These are phyloP conservation scores for Xylaria longipes DNA, from an alignment of 495 filamentous ascomycete species.

Conservation along the genomic window DNA sequence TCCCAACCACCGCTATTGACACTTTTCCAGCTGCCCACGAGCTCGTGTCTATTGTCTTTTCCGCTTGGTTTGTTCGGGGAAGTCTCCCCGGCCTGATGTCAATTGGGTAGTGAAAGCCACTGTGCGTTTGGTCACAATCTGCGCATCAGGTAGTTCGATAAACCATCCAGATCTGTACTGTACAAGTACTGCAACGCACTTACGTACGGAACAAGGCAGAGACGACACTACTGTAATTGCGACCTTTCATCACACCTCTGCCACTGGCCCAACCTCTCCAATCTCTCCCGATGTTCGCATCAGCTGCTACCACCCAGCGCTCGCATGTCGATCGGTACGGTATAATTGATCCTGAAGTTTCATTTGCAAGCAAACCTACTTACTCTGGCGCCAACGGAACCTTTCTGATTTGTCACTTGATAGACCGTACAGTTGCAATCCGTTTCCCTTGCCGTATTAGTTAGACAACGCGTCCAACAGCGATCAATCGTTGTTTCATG, in stretches of 20 bases:
- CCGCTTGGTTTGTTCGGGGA: conserved; percentile 10
- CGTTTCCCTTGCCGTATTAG: background rate
- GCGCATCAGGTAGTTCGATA: background rate
- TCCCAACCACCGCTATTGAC: conserved; percentile 8
- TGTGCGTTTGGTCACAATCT: background rate
- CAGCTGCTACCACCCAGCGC: background rate
- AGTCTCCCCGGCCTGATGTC: background rate
- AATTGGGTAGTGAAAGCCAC: background rate
- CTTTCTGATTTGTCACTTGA: conserved; percentile 13
- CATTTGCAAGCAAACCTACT: conserved; percentile 10
- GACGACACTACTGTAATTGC: background rate
- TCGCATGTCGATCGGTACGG: conserved; percentile 16
- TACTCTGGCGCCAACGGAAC: conserved; percentile 8
- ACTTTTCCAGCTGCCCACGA: background rate
- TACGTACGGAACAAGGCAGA: background rate
- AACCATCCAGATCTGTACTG: background rate
- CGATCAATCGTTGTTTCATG: background rate
- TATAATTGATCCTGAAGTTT: background rate
- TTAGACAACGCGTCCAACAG: background rate
- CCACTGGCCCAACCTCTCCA: conserved; percentile 12
- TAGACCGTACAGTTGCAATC: background rate
- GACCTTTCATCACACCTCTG: conserved; percentile 7
- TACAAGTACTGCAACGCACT: background rate
- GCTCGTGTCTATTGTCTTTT: too few relatives aligned
- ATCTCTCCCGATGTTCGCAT: conserved; percentile 6